Base-by-base conservation (phyloP, 176 grass and related monocot genomes). In the Ampelocalamus luodianensis region DNA sequence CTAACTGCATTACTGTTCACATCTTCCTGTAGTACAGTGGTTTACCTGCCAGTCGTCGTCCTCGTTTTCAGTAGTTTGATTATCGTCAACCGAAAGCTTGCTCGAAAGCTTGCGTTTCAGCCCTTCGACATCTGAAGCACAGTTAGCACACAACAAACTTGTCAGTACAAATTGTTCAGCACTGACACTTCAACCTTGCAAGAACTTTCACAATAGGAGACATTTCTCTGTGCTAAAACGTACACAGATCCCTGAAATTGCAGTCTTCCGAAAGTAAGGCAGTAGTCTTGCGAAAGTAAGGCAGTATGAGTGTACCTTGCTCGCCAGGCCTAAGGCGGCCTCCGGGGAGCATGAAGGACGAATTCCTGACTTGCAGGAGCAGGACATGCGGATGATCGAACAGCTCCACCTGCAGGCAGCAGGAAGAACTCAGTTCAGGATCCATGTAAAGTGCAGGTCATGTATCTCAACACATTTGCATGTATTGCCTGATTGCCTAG, bases 361-460 rank as follows among this genome's bases (percentile, higher is more conserved):
- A 94, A 75, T 94, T 94, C 70, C 85, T 89, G 74, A 92, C 85
- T 46, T 94, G 93, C 65, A 94, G 83, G 29, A 92, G 79, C 69
- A 92, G 79, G 12, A 92, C 40, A 74, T 92, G 90, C 3, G 93
- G 93, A 34, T 94, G 93, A 27, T 80, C 82, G 27, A 80, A 86
- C 65, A 94, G 80, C 77, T 90, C 88, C 8, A 92, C 91, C 84
- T 92, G 87, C 56, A 81, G 43, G 12, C 26, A 40, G 2, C 29
- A 26, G 22, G 10, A 18, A 1, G 32, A 71, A 15, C 12, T 26
- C 11, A 16, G 40, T 23, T 27, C 16, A 38, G 34, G 32, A 67
- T 38, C 27, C 64, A 67, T 22, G 56, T 23, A 10, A 22, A 4
- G 3, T 23, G 56, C 22, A 23, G 22, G 24, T 10, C 22, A 10